Base-by-base conservation (phyloP, 23 red algal genomes). In the Rhodosorus marinus region DNA sequence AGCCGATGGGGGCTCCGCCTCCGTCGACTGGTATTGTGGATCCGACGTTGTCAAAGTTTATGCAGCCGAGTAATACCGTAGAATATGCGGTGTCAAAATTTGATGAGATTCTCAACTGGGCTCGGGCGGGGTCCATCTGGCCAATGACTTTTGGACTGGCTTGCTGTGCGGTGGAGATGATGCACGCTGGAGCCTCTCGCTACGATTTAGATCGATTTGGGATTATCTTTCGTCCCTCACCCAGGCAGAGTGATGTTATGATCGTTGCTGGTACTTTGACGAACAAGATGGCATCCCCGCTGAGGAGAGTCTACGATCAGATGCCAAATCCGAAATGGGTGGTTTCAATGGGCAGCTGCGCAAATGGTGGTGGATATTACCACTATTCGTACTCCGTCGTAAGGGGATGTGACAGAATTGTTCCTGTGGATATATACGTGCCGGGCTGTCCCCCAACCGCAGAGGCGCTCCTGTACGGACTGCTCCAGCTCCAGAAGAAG, bases 91-190 rank as follows among this genome's bases (percentile, higher is more conserved):
- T 43, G 38, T 43, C 38, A 11, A 43, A 43, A 17, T 17, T 43
- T 11, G 38, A 43, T 17, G 38, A 43, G 11, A 11, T 43, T 11
- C 17, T 11, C 22, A 98, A 98, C 66, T 98, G 90, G 90, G 90
- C 71, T 20, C 73, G 90, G 4, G 79, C 76, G 24, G 81, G 80
- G 54, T 98, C 90, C n/a, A 22, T 84, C 27, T 98, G 90, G 90
- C 90, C 90, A 26, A 98, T 98, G 90, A 98, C 90, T 20, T 98
- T 98, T 49, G 90, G 90, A n/a, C 75, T 98, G 17, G 90, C 90
- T 8, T 98, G 90, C 51, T 98, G 90, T 59, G 90, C 90, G 5
- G 90, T 98, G 11, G 90, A 98, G 56, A 98, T 98, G 90, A 98
- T 98, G 90, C 90, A 98, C 17, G 69, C 90, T 8, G 90, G 75